These are phyloP conservation scores for Echium plantagineum DNA, from an alignment of 257 asterid species.

Conservation along the genomic window DNA sequence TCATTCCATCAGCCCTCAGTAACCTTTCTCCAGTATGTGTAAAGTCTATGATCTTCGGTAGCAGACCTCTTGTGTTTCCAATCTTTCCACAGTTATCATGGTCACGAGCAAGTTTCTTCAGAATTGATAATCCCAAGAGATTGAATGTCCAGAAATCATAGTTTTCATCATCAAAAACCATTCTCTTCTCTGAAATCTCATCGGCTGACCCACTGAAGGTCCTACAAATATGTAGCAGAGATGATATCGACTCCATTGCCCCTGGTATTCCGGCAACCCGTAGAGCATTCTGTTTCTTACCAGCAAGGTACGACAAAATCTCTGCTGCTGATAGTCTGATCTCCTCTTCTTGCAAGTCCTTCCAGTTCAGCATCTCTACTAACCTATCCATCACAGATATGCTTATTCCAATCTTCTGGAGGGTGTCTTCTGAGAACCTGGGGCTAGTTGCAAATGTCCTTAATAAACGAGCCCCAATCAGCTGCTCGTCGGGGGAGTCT, in stretches of 20 bases:
- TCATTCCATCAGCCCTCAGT: slow-evolving; percentile 35
- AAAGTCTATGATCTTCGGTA: slow-evolving; percentile 73
- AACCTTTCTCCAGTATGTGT: slow-evolving; percentile 59
- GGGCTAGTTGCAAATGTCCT: slow-evolving; percentile 36
- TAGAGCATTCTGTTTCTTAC: slow-evolving; percentile 53
- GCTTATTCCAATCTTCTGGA: slow-evolving; percentile 80
- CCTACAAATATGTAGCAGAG: slow-evolving; percentile 50
- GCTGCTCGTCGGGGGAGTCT: slow-evolving; percentile 73
- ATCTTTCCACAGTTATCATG: slow-evolving; percentile 73
- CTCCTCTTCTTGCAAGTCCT: slow-evolving; percentile 66
- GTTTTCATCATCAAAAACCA: slow-evolving; percentile 28
- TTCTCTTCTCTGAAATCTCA: slow-evolving; percentile 58
- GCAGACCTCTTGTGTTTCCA: slow-evolving; percentile 69
- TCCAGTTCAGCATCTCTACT: slow-evolving; percentile 93
- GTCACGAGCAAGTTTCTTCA: slow-evolving; percentile 83
- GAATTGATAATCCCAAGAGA: slow-evolving; percentile 71
- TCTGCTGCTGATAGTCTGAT: slow-evolving; percentile 74
- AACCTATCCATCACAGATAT: slow-evolving; percentile 61
- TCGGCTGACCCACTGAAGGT: slow-evolving; percentile 39
- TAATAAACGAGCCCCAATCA: slow-evolving; percentile 64
- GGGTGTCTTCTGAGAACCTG: slow-evolving; percentile 51
- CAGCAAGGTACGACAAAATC: slow-evolving; percentile 46
- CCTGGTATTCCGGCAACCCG: slow-evolving; percentile 79
- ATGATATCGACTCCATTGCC: slow-evolving; percentile 76
- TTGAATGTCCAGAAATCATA: slow-evolving; percentile 67